Conservation (phyloP, 208 protist species). For the Giardia duodenalis region DNA sequence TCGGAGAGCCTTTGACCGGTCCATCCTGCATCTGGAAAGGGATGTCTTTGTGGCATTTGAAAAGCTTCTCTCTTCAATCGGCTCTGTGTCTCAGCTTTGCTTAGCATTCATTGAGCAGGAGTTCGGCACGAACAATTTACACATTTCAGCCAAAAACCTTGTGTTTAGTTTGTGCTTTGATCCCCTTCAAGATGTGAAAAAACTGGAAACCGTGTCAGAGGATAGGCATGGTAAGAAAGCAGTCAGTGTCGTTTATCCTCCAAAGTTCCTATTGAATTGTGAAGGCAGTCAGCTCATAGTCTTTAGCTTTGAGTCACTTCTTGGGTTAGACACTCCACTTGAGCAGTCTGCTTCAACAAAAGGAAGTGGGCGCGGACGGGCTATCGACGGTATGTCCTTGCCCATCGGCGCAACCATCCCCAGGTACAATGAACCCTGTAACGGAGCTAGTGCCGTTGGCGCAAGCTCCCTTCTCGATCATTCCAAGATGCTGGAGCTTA, state of each 20-base stretch:
- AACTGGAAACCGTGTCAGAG: neutral
- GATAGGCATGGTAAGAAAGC: too few species aligned
- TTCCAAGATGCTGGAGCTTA: neutral
- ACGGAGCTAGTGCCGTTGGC: neutral
- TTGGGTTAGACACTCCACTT: neutral
- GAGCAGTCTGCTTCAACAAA: neutral
- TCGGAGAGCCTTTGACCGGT: neutral
- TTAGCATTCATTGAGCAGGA: neutral
- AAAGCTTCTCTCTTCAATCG: neutral
- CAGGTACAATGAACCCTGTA: neutral
- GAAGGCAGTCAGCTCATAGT: neutral
- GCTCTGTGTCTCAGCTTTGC: neutral
- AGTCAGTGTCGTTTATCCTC: neutral
- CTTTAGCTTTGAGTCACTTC: neutral
- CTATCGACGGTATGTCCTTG: neutral
- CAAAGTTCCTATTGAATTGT: neutral
- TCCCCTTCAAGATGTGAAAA: neutral
- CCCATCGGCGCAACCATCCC: neutral
- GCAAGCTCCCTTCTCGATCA: neutral
- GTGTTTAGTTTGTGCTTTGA: neutral
- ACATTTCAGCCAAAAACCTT: neutral
- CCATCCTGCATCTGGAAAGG: neutral
- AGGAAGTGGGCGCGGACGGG: neutral
- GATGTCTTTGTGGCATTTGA: neutral
- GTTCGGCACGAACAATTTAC: neutral